Percentiles rank a stretch among this genome's conserved stretches.
These are phyloP conservation scores for Saccharomycodes ludwigii DNA, from an alignment of 805 yeast genomes.

Conservation along the genomic window DNA sequence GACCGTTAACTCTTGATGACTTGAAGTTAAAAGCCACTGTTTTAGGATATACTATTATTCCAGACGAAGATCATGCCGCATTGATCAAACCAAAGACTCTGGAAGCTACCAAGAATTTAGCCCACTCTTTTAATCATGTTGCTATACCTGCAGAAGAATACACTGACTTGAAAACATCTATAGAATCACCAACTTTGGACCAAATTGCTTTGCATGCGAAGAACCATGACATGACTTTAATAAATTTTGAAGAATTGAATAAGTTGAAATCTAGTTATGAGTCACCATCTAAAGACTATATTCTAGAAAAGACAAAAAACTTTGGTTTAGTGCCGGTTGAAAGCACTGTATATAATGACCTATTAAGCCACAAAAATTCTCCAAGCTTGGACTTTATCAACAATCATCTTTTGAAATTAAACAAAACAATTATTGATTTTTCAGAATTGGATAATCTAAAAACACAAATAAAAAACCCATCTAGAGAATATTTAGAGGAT, in stretches of 20 bases:
- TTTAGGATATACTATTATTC: slow-evolving; percentile 14
- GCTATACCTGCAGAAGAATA: slow-evolving; percentile 9
- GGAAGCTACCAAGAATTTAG: slow-evolving; percentile 10
- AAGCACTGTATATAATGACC: too few relatives aligned
- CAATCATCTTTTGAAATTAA: too few relatives aligned
- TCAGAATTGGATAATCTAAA: too few relatives aligned
- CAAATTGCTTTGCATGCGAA: slow-evolving; percentile 7
- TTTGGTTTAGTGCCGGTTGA: too few relatives aligned
- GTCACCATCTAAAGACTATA: slow-evolving; percentile 16
- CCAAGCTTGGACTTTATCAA: too few relatives aligned
- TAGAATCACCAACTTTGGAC: too few relatives aligned
- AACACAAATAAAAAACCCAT: slow-evolving; percentile 6
- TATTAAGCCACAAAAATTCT: too few relatives aligned
- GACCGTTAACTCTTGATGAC: slow-evolving; percentile 3
- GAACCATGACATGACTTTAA: slow-evolving; percentile 8
- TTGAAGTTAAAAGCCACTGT: slow-evolving; percentile 8
- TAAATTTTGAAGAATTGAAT: slow-evolving; percentile 14
- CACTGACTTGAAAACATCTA: slow-evolving; percentile 11
- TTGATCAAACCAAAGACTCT: slow-evolving; percentile 7
- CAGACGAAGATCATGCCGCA: slow-evolving; percentile 8
- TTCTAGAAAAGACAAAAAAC: slow-evolving; percentile 16
- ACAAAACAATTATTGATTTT: too few relatives aligned
- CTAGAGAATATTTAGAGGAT: slow-evolving; percentile 7
- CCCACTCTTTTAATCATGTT: slow-evolving; percentile 9
- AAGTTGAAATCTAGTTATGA: slow-evolving; percentile 11